Evolutionary conservation across 1,139 yeast genomes (phyloP).

Genomic region (Yamadazyma membranifaciens): DNA sequence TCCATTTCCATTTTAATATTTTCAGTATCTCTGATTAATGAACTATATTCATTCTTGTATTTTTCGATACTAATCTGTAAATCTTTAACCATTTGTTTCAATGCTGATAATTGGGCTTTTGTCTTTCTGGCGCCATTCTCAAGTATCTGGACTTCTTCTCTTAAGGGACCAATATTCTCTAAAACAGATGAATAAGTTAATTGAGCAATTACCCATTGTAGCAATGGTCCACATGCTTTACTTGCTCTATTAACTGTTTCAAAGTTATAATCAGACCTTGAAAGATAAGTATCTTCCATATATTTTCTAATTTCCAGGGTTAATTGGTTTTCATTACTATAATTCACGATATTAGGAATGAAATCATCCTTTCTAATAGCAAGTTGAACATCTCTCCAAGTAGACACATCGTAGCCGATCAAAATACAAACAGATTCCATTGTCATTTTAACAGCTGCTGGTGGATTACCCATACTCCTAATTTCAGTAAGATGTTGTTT

Average conservation of each 20-base stretch:
- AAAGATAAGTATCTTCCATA: slow-evolving; percentile 61
- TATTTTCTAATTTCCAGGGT: slow-evolving; percentile 48
- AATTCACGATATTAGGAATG: slow-evolving; percentile 76
- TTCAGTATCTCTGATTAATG: slow-evolving; percentile 75
- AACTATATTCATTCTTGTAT: slow-evolving; percentile 69
- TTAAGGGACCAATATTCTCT: slow-evolving; percentile 72
- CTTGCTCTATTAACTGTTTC: slow-evolving; percentile 85
- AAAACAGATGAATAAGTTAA: slow-evolving; percentile 66
- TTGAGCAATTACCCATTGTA: slow-evolving; percentile 91
- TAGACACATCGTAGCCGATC: slow-evolving; percentile 64
- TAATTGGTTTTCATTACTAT: slow-evolving; percentile 62
- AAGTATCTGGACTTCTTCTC: slow-evolving; percentile 59
- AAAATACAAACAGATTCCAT: slow-evolving; percentile 86
- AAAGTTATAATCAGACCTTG: slow-evolving; percentile 63
- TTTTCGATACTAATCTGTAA: slow-evolving; percentile 65
- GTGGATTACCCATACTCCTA: slow-evolving; percentile 89
- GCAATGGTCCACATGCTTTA: slow-evolving; percentile 91
- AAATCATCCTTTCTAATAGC: slow-evolving; percentile 84
- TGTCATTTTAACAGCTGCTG: slow-evolving; percentile 80
- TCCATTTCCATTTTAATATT: slow-evolving; percentile 69
- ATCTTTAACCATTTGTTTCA: slow-evolving; percentile 78
- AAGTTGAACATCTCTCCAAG: slow-evolving; percentile 86
- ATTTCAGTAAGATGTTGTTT: slow-evolving; percentile 90
- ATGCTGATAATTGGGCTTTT: slow-evolving; percentile 67
- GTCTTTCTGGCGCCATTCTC: slow-evolving; percentile 65